These are phyloP conservation scores for Fagopyrum tataricum DNA, from an alignment of 148 eudicot species.

Conservation along the genomic window DNA sequence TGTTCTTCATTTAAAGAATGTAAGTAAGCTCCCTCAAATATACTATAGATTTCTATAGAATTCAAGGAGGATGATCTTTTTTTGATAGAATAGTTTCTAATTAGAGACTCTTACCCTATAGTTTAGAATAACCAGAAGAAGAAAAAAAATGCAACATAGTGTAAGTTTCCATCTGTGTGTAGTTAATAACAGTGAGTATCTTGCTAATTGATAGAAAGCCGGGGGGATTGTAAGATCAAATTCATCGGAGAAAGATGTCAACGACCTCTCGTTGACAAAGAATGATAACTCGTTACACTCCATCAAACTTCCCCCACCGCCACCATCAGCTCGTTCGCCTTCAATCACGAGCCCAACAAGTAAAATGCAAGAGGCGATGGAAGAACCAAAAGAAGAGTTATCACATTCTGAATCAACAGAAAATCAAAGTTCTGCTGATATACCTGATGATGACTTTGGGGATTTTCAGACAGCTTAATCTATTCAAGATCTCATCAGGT, in stretches of 20 bases:
- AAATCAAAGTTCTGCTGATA: not conserved
- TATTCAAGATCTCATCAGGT: not conserved
- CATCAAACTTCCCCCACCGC: conserved; percentile 83
- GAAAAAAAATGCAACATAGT: not conserved
- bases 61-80: too few relatives aligned
- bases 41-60: not conserved
- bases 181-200: not conserved
- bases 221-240: conserved; percentile 45
- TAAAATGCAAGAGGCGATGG: conserved; percentile 20
- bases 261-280: conserved; percentile 44
- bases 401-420: conserved; percentile 28
- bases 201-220: conserved; percentile 41
- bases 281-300: conserved; percentile 44
- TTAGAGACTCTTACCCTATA: too few relatives aligned
- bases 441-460: conserved; percentile 83
- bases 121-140: not conserved
- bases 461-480: conserved; percentile 78
- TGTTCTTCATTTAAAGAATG: conserved; percentile 76
- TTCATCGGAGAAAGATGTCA: conserved; percentile 59
- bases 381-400: conserved; percentile 20
- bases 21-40: conserved; percentile 17
- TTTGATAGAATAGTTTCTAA: too few relatives aligned
- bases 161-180: not conserved
- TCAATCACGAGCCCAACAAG: not conserved
- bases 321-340: conserved; percentile 38